Base-by-base conservation (phyloP, 306 rosid genomes). In the Quercus wislizeni region DNA sequence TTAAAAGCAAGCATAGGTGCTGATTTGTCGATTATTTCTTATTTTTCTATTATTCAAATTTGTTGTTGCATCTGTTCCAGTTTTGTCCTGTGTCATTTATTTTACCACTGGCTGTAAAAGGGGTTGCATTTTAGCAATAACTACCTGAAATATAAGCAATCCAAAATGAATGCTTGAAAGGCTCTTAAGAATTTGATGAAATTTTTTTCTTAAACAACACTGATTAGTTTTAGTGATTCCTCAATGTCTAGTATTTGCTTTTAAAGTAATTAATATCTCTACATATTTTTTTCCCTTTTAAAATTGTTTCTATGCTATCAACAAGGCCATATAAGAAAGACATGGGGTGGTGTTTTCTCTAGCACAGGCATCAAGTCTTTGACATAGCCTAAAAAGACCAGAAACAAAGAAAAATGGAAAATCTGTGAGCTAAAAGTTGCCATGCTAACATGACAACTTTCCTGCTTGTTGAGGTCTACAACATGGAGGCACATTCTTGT, bases 131-230 rank as follows among this genome's bases (percentile, higher is more conserved):
- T 7, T 65, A 65, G 49, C 71, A 18, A 31, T 17, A 65, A 65
- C 71, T 65, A 31, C 38, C n/a, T 28, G 15, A 28, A 17, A 27
- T 28, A 3, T 18, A 65, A 31, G 71, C 51, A 65, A 11, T 41
- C 46, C 41, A 20, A 65, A 76, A 62, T 57, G n/a, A 62, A 49
- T 31, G 7, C 76, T 21, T 27, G 49, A 17, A 81, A 69, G 55
- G 49, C 35, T 65, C 76, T 18, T 75, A 17, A 71, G 57, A 64
- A n/a, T 74, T 77, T 30, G 51, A 49, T 43, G 13, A 76, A n/a
- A 41, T n/a, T 7, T 58, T 20, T 58, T 21, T 58, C 64, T 58
- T 58, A 58, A 58, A 10, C n/a, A 2, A 17, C 43, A 6, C 43
- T 63, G 7, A 13, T 65, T 31, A 31, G 71, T 17, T 65, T 18